Evolutionary conservation across 352 stramenopile species (phyloP), one percentile per base, ranked within the genome.

Genomic region (Phytophthora multivora): DNA sequence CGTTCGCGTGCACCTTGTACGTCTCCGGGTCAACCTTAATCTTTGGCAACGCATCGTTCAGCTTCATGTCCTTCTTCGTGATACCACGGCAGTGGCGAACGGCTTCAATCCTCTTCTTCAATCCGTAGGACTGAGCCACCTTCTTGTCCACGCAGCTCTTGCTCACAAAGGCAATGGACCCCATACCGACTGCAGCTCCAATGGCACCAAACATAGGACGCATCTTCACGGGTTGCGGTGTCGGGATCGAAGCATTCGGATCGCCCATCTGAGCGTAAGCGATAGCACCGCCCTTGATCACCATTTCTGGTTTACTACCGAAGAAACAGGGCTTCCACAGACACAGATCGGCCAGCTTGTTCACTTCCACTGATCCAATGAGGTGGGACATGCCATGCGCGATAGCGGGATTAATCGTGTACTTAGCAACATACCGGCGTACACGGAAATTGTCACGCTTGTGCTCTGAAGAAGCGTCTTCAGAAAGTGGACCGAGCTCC

Each of bases 391-490:
- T 98, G 6, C 97, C 97, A 73, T 99, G 97, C 1, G 96, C 92
- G 54, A 99, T 97, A 30, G 93, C 93, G 15, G 97, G 96, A 67
- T 99, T 99, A 71, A 99, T 98, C 42, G 97, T 99, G 79, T 99
- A 99, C 71, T 99, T 99, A 28, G 97, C 92, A 43, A 99, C 67
- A 78, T 98, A 99, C 10, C 97, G 86, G 40, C 95, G 90, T 11
- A 98, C 95, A 31, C 97, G 88, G 55, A 97, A 95, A 70, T 99
- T 99, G 72, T 99, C 97, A 51, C 89, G 59, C 47, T 79, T 69
- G 69, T 77, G 65, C 42, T 63, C 47, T 6, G 75, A 71, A 2
- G 58, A 69, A 10, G 71, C 76, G 60, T 99, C 96, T 56, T 98
- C 90, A 3, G 75, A 60, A 3, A 99, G 77, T 5, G 74, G 58